Conservation (phyloP, 1,284 basidiomycete species). For the Fomitopsis schrenkii region DNA sequence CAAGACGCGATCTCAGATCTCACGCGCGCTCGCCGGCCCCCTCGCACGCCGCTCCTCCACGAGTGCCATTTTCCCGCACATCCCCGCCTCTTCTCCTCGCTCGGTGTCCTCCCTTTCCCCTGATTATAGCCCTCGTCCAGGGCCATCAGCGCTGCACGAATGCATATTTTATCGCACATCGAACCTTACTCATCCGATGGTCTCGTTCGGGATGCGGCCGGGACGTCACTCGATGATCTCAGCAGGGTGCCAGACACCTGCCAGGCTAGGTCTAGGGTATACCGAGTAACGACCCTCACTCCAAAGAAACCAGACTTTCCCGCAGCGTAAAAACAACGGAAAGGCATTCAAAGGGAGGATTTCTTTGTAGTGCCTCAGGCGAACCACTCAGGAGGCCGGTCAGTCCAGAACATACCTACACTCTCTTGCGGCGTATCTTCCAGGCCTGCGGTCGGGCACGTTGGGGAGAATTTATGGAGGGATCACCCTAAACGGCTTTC, state of each 20-base stretch:
- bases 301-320: too few species aligned
- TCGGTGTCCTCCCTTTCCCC: neutral
- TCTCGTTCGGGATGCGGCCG: neutral
- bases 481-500: neutral
- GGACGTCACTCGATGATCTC: too few species aligned
- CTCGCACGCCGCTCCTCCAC: too few species aligned
- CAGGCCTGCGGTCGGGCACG: slow-evolving; percentile 13
- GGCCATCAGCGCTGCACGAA: neutral
- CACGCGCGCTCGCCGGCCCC: neutral
- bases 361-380: too few species aligned
- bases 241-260: too few species aligned
- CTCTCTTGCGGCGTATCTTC: too few species aligned
- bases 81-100: neutral
- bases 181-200: neutral
- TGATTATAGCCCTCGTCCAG: neutral
- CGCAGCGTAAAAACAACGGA: too few species aligned
- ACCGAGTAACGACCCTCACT: too few species aligned
- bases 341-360: too few species aligned
- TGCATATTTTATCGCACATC: neutral
- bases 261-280: too few species aligned
- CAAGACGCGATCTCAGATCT: neutral
- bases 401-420: too few species aligned
- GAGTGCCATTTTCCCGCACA: neutral
- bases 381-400: too few species aligned
- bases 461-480: neutral